Evolutionary conservation across 345 rosid species (phyloP), one percentile per base, ranked within the genome.

Genomic region (Corymbia maculata): DNA sequence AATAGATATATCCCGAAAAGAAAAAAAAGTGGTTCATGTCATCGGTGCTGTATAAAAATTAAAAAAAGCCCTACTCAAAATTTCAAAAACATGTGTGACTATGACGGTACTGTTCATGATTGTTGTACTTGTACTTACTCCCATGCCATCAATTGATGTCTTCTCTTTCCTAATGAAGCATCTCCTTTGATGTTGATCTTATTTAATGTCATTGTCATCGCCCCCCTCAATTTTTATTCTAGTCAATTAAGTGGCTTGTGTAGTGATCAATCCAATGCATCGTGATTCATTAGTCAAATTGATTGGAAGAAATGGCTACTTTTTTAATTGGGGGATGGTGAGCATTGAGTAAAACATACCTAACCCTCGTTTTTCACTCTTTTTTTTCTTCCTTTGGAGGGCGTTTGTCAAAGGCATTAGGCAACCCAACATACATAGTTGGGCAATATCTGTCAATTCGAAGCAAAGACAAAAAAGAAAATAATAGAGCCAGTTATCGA

Each of bases 1-100:
- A 1, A 51, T 51, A 14, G 5, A 2, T 51, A 51, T 14, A 51
- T 6, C 17, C 52, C 5, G 0, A 51, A 17, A 52, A 17, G 0
- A 3, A 19, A 21, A 0, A 8, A 55, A 22, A 0, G 22, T 55
- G 28, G 28, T 9, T 22, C 61, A 9, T 55, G 61, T 0, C 61
- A 26, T 22, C 28, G 0, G 21, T 1, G 28, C 0, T 22, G 6
- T 22, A 22, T 55, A 55, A 22, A 8, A 15, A 30, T 2, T 3
- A 17, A 17, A 70, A 32, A 32, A 32, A 32, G 42, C 45, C 9
- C 80, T 4, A 5, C 13, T 68, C 80, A 9, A 68, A 68, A 42
- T 68, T 19, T 42, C 5, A 0, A 4, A 19, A 68, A 1, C 19
- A 9, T 8, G 16, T 15, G 36, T 32, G 2, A 68, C 8, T 13